A percentile compares a stretch with the other conserved stretches of the same genome.
Evolutionary conservation across 148 eudicot species (phyloP).

Genomic region (Vaccinium macrocarpon): DNA sequence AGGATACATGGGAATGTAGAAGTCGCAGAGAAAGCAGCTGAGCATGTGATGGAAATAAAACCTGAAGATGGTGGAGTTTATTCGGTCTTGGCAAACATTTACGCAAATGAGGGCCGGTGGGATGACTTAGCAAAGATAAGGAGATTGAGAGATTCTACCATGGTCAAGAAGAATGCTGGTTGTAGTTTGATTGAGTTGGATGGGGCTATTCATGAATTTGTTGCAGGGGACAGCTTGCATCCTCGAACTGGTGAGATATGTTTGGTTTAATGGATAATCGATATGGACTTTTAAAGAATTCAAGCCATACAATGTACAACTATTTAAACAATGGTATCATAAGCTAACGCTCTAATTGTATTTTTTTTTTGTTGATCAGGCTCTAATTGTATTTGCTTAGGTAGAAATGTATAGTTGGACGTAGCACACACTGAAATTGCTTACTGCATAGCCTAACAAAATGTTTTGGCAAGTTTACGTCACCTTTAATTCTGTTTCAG

Average conservation of each 20-base stretch:
- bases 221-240: slow-evolving; percentile 70
- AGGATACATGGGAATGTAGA: slow-evolving; percentile 67
- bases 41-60: slow-evolving; percentile 46
- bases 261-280: slow-evolving; percentile 11
- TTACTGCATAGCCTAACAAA: neutral
- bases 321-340: neutral
- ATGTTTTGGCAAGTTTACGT: neutral
- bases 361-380: no score
- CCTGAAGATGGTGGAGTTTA: slow-evolving; percentile 80
- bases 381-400: neutral
- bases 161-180: slow-evolving; percentile 63
- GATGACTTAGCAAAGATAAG: slow-evolving; percentile 61
- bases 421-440: neutral
- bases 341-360: neutral
- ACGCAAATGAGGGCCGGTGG: slow-evolving; percentile 70
- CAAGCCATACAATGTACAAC: neutral
- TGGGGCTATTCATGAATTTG: slow-evolving; percentile 57
- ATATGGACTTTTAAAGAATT: neutral
- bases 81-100: slow-evolving; percentile 70
- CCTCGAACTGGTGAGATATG: slow-evolving; percentile 53
- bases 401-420: neutral
- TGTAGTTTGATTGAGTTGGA: slow-evolving; percentile 65
- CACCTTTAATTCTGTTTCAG: slow-evolving; percentile 35
- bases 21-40: slow-evolving; percentile 63
- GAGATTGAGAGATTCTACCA: slow-evolving; percentile 45